Conservation (phyloP, 2,329 filamentous ascomycete species). For the Arachnopeziza araneosa region DNA sequence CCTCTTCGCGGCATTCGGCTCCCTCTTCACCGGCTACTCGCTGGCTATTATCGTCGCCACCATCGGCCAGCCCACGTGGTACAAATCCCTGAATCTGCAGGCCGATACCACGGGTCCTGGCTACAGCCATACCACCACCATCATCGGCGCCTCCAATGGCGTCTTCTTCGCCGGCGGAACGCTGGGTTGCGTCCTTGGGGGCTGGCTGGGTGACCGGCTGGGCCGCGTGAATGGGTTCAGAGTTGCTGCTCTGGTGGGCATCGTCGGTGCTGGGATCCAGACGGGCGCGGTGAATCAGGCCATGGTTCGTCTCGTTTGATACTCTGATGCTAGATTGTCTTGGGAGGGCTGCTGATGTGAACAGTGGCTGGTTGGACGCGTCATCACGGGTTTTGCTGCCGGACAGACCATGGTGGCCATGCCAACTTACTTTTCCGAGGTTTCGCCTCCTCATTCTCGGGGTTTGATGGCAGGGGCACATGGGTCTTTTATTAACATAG, state of each 20-base stretch:
- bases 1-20: slow-evolving; percentile 13
- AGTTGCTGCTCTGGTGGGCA: slow-evolving; percentile 40
- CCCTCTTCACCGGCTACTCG: slow-evolving; percentile 10
- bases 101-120: slow-evolving; percentile 3
- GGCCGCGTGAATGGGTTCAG: slow-evolving; percentile 35
- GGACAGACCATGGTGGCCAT: slow-evolving; percentile 26
- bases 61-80: slow-evolving; percentile 11
- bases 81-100: slow-evolving; percentile 7
- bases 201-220: slow-evolving; percentile 18
- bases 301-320: slow-evolving; percentile 5
- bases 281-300: slow-evolving; percentile 7
- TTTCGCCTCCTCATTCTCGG: slow-evolving; percentile 10
- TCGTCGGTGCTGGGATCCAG: slow-evolving; percentile 39
- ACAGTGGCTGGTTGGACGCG: slow-evolving; percentile 34
- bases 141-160: slow-evolving; percentile 12
- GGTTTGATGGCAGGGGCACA: slow-evolving; percentile 13
- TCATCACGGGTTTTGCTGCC: slow-evolving; percentile 43
- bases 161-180: slow-evolving; percentile 34
- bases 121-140: slow-evolving; percentile 11
- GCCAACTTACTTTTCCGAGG: slow-evolving; percentile 13
- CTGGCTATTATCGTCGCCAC: slow-evolving; percentile 11
- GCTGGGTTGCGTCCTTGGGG: slow-evolving; percentile 19
- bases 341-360: not conserved
- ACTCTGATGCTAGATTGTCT: not conserved
- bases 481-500: slow-evolving; percentile 8